Conservation (phyloP, 306 rosid species). For the Castanea sativa region DNA sequence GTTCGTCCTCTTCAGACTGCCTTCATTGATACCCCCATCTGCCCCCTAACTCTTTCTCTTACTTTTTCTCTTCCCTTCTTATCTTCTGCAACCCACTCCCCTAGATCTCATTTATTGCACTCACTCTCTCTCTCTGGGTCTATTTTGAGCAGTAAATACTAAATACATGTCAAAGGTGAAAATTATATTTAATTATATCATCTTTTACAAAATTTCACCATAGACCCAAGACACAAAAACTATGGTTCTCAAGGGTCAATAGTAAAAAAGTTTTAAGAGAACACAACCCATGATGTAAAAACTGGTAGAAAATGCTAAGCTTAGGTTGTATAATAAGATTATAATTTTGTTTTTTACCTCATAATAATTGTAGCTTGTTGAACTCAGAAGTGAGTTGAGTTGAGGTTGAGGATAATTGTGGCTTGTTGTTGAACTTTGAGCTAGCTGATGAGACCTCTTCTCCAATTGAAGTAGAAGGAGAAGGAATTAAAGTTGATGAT, state of each 20-base stretch:
- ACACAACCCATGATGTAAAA: constrained; percentile 6
- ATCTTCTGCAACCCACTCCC: constrained; percentile 33
- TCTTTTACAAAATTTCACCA: constrained; percentile 2
- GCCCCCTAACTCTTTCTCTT: constrained; percentile 3
- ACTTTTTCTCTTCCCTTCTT: constrained; percentile 7
- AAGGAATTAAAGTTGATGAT: background rate
- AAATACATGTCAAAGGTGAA: constrained; percentile 6
- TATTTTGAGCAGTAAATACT: background rate
- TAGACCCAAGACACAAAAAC: background rate
- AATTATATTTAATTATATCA: background rate
- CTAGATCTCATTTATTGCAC: constrained; percentile 24
- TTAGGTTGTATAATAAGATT: background rate
- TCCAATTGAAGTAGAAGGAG: background rate
- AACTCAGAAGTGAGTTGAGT: constrained; percentile 10
- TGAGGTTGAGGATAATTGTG: background rate
- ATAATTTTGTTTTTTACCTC: constrained; percentile 14
- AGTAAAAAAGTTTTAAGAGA: constrained; percentile 5
- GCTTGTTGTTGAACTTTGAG: background rate
- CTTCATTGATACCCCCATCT: constrained; percentile 23
- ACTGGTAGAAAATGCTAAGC: background rate
- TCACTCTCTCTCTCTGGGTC: background rate
- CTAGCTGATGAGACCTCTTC: constrained; percentile 7
- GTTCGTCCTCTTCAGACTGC: constrained; percentile 13
- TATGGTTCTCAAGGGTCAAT: background rate
- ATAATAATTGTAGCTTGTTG: constrained; percentile 21